Evolutionary conservation across 805 yeast genomes (phyloP), one percentile per base, ranked within the genome.

Genomic region (Grigorovia humatica): DNA sequence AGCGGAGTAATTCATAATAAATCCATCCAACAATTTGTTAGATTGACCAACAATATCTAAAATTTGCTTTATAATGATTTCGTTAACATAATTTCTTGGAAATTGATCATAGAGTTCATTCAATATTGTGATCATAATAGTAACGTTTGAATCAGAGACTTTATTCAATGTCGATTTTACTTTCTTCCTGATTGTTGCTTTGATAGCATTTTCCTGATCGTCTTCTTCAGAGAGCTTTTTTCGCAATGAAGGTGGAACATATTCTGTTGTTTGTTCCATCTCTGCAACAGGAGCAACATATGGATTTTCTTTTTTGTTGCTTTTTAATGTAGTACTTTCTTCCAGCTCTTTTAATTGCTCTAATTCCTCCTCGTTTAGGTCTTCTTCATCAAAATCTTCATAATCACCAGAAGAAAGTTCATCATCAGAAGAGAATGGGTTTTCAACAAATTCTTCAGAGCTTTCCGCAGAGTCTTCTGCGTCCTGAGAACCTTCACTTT

Each of bases 201-300:
- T 63, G 51, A 76, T 80, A 53, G 76, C 80, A 19, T 77, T 70
- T 27, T 73, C 74, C 2, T 70, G 73, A 3, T 61, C 67, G 0
- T 58, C 59, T 3, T 62, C 61, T 43, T 65, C 73, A 19, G 70
- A 51, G 48, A 74, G 76, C 59, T 74, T 76, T 46, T 79, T 75
- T 53, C 98, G 77, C 52, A 85, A 66, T 0, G 96, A 89, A 0
- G 98, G 99, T 1, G 99, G 98, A 15, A 91, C 71, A 63, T 93
- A 91, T 55, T 78, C 74, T 1, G 74, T 71, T 55, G 78, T 74
- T 1, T 74, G 70, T 5, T 49, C 48, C 5, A 64, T 47, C 51
- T 65, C 45, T 42, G 65, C 47, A 3, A n/a, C 15, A 11, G 88
- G 86, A 0, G 89, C 85, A 43, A 81, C 77, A 60, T 82, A 86